These are phyloP conservation scores for Neophaeococcomyces mojaviensis DNA, from an alignment of 2,329 filamentous ascomycete genomes.

Conservation along the genomic window DNA sequence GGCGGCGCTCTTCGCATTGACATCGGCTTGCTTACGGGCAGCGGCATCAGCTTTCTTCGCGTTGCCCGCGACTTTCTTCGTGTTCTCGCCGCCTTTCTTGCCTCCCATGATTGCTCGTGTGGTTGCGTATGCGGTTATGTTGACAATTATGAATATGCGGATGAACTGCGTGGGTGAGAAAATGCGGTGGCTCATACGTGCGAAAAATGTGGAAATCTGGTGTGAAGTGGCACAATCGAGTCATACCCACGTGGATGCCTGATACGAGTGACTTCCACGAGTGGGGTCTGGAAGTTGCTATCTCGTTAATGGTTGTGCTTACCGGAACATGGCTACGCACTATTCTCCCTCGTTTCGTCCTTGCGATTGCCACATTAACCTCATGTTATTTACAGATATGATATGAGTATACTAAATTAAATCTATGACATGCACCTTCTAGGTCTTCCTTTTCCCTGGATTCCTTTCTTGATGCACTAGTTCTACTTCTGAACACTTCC, in stretches of 20 bases:
- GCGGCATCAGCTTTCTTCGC: constrained; percentile 82
- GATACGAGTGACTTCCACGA: background rate
- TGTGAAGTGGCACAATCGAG: background rate
- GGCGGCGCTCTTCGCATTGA: constrained; percentile 57
- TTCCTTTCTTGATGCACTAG: no score
- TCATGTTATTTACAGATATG: no score
- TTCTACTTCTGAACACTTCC: no score
- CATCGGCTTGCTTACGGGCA: constrained; percentile 66
- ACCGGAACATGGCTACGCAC: no score
- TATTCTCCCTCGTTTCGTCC: no score
- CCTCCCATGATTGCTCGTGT: constrained; percentile 55
- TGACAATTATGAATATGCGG: constrained; percentile 27
- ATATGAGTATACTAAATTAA: no score
- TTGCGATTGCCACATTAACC: no score
- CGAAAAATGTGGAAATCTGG: background rate
- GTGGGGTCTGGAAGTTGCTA: background rate
- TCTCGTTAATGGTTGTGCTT: no score
- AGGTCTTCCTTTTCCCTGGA: no score
- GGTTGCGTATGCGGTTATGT: constrained; percentile 19
- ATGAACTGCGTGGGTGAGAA: constrained; percentile 25
- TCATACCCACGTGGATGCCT: constrained; percentile 3
- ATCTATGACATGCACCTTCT: no score
- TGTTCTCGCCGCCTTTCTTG: constrained; percentile 65
- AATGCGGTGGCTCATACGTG: constrained; percentile 8
- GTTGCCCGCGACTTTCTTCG: constrained; percentile 83